phyloP scores from a whole-genome alignment of 768 basidiomycete genomes.

The Nidularia sp. region DNA sequence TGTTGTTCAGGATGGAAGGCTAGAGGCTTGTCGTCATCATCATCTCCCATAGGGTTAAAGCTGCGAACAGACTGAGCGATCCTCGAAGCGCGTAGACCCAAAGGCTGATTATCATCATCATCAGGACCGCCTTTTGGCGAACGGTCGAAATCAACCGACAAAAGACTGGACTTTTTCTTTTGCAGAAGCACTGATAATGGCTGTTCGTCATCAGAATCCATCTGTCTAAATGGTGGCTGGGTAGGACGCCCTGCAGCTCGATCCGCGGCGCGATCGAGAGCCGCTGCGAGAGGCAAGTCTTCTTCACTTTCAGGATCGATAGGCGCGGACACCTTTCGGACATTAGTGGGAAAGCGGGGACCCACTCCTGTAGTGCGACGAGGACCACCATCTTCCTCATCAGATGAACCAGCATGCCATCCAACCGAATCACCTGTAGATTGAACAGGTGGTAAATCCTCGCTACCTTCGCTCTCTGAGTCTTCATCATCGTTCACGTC shows the following conservation, averaged over 20 bases:
- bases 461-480: conserved; percentile 49
- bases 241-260: conserved; percentile 22
- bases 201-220: conserved; percentile 66
- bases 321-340: conserved; percentile 8
- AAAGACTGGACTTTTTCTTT: conserved; percentile 31
- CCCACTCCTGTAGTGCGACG: conserved; percentile 58
- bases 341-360: conserved; percentile 40
- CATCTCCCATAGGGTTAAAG: conserved; percentile 28
- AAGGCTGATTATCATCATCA: conserved; percentile 69
- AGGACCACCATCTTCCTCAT: conserved; percentile 54
- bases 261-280: conserved; percentile 51
- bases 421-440: conserved; percentile 5
- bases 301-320: conserved; percentile 67
- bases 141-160: conserved; percentile 37
- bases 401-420: conserved; percentile 60
- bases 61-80: conserved; percentile 20
- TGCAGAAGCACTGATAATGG: conserved; percentile 63
- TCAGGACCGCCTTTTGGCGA: conserved; percentile 24
- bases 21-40: conserved; percentile 69
- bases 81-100: conserved; percentile 64
- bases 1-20: conserved; percentile 79
- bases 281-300: conserved; percentile 71
- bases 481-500: conserved; percentile 47
- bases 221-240: background rate
- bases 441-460: conserved; percentile 13